Evolutionary conservation across 2,329 filamentous ascomycete genomes (phyloP).

Genomic region (Ceratocystis eucalypticola): DNA sequence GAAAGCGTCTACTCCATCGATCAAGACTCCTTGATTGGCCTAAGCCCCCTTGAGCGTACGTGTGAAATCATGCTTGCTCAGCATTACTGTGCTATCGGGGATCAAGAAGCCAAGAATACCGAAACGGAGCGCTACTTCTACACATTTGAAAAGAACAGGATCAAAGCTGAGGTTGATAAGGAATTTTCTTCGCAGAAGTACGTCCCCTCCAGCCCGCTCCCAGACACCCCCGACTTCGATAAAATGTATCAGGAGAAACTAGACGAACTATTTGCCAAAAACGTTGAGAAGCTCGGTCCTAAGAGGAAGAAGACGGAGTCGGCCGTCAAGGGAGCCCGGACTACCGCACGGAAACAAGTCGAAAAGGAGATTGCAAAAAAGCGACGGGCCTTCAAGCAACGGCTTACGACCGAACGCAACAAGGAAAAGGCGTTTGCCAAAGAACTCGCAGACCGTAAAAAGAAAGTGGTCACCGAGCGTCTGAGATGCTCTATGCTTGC

Average conservation of each 20-base stretch:
- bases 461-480: neutral
- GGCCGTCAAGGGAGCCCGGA: neutral
- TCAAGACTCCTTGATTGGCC: neutral
- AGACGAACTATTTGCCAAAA: neutral
- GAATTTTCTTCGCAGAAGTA: neutral
- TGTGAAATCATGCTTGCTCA: constrained; percentile 9
- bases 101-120: neutral
- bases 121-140: neutral
- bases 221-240: neutral
- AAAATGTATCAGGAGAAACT: neutral
- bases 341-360: neutral
- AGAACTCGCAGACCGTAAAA: neutral
- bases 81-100: constrained; percentile 2
- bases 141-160: constrained; percentile 1
- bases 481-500: neutral
- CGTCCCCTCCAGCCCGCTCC: neutral
- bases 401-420: neutral
- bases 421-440: neutral
- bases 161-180: neutral
- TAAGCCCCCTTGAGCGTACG: constrained; percentile 1
- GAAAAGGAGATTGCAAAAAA: constrained; percentile 1
- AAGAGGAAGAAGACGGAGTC: neutral
- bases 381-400: neutral
- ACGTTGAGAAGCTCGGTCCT: neutral
- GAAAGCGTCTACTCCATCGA: constrained; percentile 1